These are phyloP conservation scores for Trichopus zeylanicus DNA, from an alignment of 116 monocot genomes.

Conservation along the genomic window DNA sequence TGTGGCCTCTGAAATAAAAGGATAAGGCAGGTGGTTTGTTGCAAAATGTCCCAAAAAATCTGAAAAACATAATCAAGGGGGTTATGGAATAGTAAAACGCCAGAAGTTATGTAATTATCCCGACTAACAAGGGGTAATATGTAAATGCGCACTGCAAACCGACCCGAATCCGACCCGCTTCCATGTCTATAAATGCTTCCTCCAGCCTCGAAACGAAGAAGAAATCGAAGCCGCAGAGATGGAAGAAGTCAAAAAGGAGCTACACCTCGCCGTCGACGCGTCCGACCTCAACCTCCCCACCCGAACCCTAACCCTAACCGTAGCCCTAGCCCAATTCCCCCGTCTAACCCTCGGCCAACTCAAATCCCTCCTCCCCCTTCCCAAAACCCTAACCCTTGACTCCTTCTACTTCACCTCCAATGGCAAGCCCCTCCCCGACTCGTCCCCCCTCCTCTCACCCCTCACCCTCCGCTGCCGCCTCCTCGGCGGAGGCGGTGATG, in stretches of 20 bases:
- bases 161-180: too few relatives aligned
- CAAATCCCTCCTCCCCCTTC: constrained; percentile 19
- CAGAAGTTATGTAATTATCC: too few relatives aligned
- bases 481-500: constrained; percentile 87
- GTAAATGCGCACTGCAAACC: too few relatives aligned
- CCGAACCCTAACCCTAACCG: constrained; percentile 22
- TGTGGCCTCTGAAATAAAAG: too few relatives aligned
- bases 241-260: not conserved
- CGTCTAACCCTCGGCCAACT: constrained; percentile 25
- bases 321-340: constrained; percentile 5
- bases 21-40: too few relatives aligned
- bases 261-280: constrained; percentile 20
- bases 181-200: too few relatives aligned
- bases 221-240: not conserved
- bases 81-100: too few relatives aligned
- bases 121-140: too few relatives aligned
- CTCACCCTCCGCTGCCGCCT: constrained; percentile 56
- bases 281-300: constrained; percentile 41
- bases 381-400: constrained; percentile 32
- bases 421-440: constrained; percentile 41
- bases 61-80: too few relatives aligned
- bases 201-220: too few relatives aligned
- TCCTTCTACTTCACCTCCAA: constrained; percentile 56
- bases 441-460: constrained; percentile 23
- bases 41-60: too few relatives aligned